phyloP scores from a whole-genome alignment of 257 asterid genomes.

The Capsicum chinense region DNA sequence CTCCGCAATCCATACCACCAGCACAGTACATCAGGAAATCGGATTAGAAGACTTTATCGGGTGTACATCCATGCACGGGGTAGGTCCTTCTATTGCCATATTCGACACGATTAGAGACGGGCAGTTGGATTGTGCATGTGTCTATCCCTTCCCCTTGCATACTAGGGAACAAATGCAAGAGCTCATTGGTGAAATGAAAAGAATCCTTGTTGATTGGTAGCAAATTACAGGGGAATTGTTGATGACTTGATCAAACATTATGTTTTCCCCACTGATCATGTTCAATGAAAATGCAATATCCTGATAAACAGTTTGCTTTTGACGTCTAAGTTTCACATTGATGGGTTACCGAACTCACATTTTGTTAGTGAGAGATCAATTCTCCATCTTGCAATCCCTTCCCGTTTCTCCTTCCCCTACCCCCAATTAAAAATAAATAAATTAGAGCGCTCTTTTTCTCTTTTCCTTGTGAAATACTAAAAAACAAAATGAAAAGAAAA shows the following conservation, averaged over 20 bases:
- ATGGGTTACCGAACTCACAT: too few species aligned
- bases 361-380: too few species aligned
- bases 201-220: conserved; percentile 47
- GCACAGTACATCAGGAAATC: conserved; percentile 39
- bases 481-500: too few species aligned
- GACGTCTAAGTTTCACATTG: neutral
- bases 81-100: conserved; percentile 83
- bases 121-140: conserved; percentile 74
- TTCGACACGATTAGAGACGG: conserved; percentile 64
- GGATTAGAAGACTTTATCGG: conserved; percentile 81
- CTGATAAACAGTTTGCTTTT: neutral
- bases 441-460: too few species aligned
- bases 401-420: too few species aligned
- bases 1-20: conserved; percentile 44
- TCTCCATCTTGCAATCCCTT: too few species aligned
- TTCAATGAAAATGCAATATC: neutral
- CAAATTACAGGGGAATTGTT: neutral
- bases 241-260: neutral
- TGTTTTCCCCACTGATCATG: neutral
- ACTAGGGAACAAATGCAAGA: conserved; percentile 83
- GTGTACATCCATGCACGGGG: conserved; percentile 78
- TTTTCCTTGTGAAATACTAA: too few species aligned
- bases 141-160: conserved; percentile 83
- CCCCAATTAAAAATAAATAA: too few species aligned
- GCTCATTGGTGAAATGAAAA: conserved; percentile 63